Conservation (phyloP, 352 stramenopile genomes). For the Phytophthora brassicae region DNA sequence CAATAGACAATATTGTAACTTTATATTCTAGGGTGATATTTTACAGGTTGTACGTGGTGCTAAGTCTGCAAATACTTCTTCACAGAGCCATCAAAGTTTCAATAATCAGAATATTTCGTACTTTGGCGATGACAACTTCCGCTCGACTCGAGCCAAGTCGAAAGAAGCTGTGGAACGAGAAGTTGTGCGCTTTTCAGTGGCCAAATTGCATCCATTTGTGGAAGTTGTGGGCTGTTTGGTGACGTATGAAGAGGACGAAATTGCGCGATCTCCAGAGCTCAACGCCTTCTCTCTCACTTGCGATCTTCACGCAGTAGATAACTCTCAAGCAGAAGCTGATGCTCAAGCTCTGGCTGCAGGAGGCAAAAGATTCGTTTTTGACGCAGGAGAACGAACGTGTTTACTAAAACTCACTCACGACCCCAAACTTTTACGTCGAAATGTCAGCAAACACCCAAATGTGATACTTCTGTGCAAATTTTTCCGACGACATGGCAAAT, state of each 20-base stretch:
- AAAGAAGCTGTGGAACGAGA: slow-evolving; percentile 53
- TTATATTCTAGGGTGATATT: slow-evolving; percentile 44
- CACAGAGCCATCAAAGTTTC: neutral
- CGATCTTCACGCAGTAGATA: slow-evolving; percentile 33
- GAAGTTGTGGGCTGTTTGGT: slow-evolving; percentile 51
- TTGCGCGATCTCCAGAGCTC: slow-evolving; percentile 40
- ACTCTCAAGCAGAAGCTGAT: slow-evolving; percentile 26
- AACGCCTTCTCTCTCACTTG: slow-evolving; percentile 52
- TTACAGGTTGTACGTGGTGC: slow-evolving; percentile 43
- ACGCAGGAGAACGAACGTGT: slow-evolving; percentile 23
- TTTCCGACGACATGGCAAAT: slow-evolving; percentile 34
- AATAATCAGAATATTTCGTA: slow-evolving; percentile 13
- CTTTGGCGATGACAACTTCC: slow-evolving; percentile 41
- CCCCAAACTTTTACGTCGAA: slow-evolving; percentile 16
- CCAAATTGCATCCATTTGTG: slow-evolving; percentile 45
- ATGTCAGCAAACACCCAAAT: slow-evolving; percentile 30
- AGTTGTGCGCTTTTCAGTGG: slow-evolving; percentile 37
- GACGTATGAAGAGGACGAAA: slow-evolving; percentile 53
- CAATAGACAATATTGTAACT: too few species aligned
- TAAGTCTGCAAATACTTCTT: slow-evolving; percentile 2
- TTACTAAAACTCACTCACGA: slow-evolving; percentile 34
- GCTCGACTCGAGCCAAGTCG: slow-evolving; percentile 32
- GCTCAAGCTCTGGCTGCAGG: slow-evolving; percentile 30
- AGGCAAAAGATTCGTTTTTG: slow-evolving; percentile 27
- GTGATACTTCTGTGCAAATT: slow-evolving; percentile 58